Base-by-base conservation (phyloP, 345 rosid genomes). In the Lepidium aucheri region DNA sequence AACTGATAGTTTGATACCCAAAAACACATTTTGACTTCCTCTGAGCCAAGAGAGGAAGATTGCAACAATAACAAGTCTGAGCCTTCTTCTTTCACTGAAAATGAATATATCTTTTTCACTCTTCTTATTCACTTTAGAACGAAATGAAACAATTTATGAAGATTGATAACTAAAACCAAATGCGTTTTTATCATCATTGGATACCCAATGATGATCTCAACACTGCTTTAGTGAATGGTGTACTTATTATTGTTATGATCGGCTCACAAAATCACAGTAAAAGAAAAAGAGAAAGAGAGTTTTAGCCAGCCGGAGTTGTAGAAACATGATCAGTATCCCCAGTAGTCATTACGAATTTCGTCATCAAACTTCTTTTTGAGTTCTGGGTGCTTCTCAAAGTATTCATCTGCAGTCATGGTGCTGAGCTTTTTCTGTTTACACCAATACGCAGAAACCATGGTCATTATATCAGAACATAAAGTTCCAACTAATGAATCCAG, bases 381-480 rank as follows among this genome's bases (percentile, higher is more conserved):
- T 68, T 94, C 99, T 0, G 99, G 99, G 70, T 94, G 95, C 80
- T 94, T 90, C 58, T 51, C 93, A 59, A 95, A 95, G 86, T 94
- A 94, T 64, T 94, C 99, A 6, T 94, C 95, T 6, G 96, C 97
- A 1, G 96, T 95, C 99, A 95, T 95, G 79, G 99, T 91, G 82
- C 97, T 87, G 67, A 95, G 58, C 79, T 87, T 95, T 84, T 80
- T 57, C 99, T 95, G 95, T 74, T 60, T 26, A 71, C 33, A 53
- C 33, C 62, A 53, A 57, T 24, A 70, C 16, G 32, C 28, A 8
- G 7, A 34, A 38, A 40, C n/a, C 20, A 74, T 17, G 0, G 40
- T 20, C 53, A 32, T 8, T 7, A 47, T 35, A 68, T 68, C 59
- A 62, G 22, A 62, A 53, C 17, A 65, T 24, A 11, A 18, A 45